Percentiles rank a stretch among this genome's conserved stretches.
Evolutionary conservation across 2,329 filamentous ascomycete genomes (phyloP).

Genomic region (Alternaria brassicae): DNA sequence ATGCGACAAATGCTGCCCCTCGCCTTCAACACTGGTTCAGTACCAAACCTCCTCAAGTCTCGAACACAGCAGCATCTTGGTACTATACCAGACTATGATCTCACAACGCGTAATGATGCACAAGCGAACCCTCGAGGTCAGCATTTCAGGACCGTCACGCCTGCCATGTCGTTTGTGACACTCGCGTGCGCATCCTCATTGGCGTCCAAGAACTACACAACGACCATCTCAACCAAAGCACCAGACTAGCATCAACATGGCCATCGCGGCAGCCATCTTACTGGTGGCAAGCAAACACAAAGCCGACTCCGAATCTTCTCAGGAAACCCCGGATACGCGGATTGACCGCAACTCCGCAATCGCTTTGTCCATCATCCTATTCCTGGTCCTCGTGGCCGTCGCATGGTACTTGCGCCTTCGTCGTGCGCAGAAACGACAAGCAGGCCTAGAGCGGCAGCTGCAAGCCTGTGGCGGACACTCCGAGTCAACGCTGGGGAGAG

Average conservation of each 20-base stretch:
- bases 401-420: background rate
- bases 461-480: background rate
- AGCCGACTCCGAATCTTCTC: background rate
- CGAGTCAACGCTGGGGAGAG: background rate
- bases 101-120: background rate
- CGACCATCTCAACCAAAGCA: background rate
- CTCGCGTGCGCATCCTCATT: background rate
- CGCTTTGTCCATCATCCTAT: constrained; percentile 16
- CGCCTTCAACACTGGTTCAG: constrained; percentile 9
- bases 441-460: background rate
- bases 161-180: background rate
- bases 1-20: background rate
- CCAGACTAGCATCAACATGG: background rate
- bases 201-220: background rate
- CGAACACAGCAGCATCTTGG: background rate
- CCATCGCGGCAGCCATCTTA: background rate
- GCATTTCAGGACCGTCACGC: background rate
- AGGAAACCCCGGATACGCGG: background rate
- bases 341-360: constrained; percentile 21
- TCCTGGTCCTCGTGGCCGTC: background rate
- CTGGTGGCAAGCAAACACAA: background rate
- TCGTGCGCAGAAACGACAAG: background rate
- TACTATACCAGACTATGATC: background rate
- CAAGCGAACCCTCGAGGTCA: background rate
- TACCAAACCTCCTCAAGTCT: constrained; percentile 1